phyloP scores from a whole-genome alignment of 106 monocot species.

The Phalaenopsis aphrodite region DNA sequence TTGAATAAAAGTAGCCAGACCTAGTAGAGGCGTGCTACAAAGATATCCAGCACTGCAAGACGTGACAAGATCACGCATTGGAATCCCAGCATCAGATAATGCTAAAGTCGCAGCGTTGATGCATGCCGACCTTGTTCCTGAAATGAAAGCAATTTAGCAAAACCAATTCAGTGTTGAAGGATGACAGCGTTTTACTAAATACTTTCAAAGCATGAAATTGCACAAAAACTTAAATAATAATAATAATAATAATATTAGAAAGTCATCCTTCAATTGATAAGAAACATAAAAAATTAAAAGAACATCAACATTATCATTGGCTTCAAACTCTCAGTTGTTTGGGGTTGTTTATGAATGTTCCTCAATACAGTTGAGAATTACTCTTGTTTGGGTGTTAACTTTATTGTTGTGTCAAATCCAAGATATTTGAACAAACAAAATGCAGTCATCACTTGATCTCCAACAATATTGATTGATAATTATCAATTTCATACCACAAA shows the following conservation, averaged over 20 bases:
- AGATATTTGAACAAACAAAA: no score
- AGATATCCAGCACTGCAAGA: slow-evolving; percentile 93
- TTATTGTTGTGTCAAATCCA: no score
- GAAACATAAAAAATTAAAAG: neutral
- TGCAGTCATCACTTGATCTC: no score
- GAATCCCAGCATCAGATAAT: slow-evolving; percentile 95
- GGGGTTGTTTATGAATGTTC: neutral
- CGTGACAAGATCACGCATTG: slow-evolving; percentile 93
- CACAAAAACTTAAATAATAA: neutral
- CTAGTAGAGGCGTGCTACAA: slow-evolving; percentile 68
- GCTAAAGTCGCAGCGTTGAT: slow-evolving; percentile 98
- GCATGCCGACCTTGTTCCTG: slow-evolving; percentile 85
- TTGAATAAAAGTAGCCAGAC: slow-evolving; percentile 21
- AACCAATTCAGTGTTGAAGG: neutral
- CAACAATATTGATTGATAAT: no score
- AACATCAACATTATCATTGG: neutral
- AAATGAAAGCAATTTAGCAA: neutral
- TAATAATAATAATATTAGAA: neutral
- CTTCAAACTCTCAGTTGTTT: neutral
- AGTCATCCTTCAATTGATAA: neutral
- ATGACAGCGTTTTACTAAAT: neutral
- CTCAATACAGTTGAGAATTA: neutral
- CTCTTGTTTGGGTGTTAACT: neutral
- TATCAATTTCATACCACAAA: no score
- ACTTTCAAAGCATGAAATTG: neutral